Conservation (phyloP, 169 alveolate species). For the Plasmodium inui region DNA sequence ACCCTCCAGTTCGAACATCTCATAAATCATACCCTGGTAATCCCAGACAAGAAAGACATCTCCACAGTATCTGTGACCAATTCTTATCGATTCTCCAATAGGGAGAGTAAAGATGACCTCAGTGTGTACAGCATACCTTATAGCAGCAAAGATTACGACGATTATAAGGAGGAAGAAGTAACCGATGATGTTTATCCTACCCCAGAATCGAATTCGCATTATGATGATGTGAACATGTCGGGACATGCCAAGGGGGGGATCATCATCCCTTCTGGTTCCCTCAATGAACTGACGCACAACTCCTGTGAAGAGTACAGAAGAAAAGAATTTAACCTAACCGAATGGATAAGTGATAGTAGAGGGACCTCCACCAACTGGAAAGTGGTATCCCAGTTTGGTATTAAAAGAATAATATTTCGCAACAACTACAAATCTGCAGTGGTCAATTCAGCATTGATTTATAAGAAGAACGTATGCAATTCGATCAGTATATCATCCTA, state of each 20-base stretch:
- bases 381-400: slow-evolving; percentile 38
- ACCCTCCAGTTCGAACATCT: slow-evolving; percentile 24
- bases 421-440: slow-evolving; percentile 2
- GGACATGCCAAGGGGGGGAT: not conserved
- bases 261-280: not conserved
- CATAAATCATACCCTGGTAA: slow-evolving; percentile 1
- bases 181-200: slow-evolving; percentile 49
- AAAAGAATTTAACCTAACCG: slow-evolving; percentile 3
- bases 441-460: slow-evolving; percentile 15
- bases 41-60: slow-evolving; percentile 16
- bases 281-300: not conserved
- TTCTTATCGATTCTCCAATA: slow-evolving; percentile 62
- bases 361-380: slow-evolving; percentile 22
- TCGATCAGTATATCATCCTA: slow-evolving; percentile 19
- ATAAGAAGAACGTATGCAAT: slow-evolving; percentile 41
- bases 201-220: slow-evolving; percentile 52
- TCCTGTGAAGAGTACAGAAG: slow-evolving; percentile 6
- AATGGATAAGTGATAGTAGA: slow-evolving; percentile 17
- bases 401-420: slow-evolving; percentile 14
- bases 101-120: slow-evolving; percentile 29
- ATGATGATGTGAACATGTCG: slow-evolving; percentile 7
- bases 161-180: not conserved
- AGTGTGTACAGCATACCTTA: slow-evolving; percentile 64
- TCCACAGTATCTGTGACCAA: not conserved
- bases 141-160: slow-evolving; percentile 34